These are phyloP conservation scores for Jackrogersella multiformis DNA, from an alignment of 495 filamentous ascomycete genomes.

Conservation along the genomic window DNA sequence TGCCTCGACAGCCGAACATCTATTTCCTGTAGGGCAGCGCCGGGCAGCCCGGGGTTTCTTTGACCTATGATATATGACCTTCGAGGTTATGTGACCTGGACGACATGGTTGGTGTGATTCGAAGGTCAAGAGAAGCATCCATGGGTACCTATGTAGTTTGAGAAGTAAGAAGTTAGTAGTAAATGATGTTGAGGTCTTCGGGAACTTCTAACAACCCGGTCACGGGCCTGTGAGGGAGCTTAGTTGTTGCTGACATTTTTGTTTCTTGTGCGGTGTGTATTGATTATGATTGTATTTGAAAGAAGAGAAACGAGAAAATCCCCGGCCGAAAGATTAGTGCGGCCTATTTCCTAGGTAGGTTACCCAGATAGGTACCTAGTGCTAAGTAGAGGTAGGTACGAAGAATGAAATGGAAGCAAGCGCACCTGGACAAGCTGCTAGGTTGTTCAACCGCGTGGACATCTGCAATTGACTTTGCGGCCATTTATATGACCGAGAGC, in stretches of 20 bases:
- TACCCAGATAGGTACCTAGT: no score
- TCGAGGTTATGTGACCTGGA: background rate
- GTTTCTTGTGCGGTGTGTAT: no score
- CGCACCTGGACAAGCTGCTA: background rate
- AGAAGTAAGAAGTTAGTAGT: background rate
- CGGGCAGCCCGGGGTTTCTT: conserved; percentile 7
- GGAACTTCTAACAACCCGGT: conserved; percentile 12
- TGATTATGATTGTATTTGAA: background rate
- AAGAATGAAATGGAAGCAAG: conserved; percentile 31
- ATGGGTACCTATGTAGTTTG: no score
- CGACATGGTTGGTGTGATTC: conserved; percentile 21
- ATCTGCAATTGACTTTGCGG: conserved; percentile 18
- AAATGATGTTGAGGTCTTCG: background rate
- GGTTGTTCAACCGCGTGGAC: background rate
- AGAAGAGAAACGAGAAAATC: conserved; percentile 15
- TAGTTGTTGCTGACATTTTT: conserved; percentile 10
- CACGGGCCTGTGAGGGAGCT: no score
- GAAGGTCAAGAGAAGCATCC: background rate
- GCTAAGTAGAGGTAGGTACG: background rate
- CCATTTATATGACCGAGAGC: conserved; percentile 32
- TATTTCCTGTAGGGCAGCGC: conserved; percentile 2
- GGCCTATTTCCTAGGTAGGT: no score
- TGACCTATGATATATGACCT: background rate
- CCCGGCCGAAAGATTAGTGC: conserved; percentile 22
- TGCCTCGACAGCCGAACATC: conserved; percentile 15